Base-by-base conservation (phyloP, 768 basidiomycete genomes). In the Lepiota brunneoincarnata region DNA sequence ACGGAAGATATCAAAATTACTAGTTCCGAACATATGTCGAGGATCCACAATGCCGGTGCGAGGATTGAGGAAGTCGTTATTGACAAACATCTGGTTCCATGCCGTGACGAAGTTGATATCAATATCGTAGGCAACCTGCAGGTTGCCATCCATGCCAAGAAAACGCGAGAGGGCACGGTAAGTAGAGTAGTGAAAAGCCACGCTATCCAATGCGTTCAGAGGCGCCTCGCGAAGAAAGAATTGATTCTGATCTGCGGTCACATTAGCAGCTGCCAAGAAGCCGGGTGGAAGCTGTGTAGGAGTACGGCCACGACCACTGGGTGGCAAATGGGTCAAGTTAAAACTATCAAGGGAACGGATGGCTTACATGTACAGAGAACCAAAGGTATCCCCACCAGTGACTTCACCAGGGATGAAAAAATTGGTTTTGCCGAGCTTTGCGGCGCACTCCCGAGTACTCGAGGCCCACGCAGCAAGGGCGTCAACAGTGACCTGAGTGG, bases 141-240 rank as follows among this genome's bases (percentile, higher is more conserved):
- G 76, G 67, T 97, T 96, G 62, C 94, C 94, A 64, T 97, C 94
- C 93, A 96, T 95, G 49, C 93, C 94, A 43, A 96, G 78, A 75
- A 94, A 92, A 46, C 94, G 89, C 26, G 86, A 74, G 49, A 96
- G 72, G 2, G 89, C 74, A 55, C 94, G 94, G 65, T 97, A 96
- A 51, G 87, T 87, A 42, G 94, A 96, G 68, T 96, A 97, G 68
- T 97, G 94, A 76, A 96, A 96, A 0, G 94, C 93, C 43, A 85
- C 84, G 34, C 76, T 75, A 61, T 97, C 94, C 46, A 97, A 75
- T 20, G 71, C 87, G 55, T 81, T 83, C 17, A 77, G 63, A 5
- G 75, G 73, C 14, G 77, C 74, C 7, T 84, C 76, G 20, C 94
- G 87, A 42, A 96, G 73, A 73, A 96, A 97, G 58, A 82, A 96